Percentiles rank a stretch among this genome's conserved stretches.
phyloP scores from a whole-genome alignment of 257 asterid genomes.

The Ballota nigra region DNA sequence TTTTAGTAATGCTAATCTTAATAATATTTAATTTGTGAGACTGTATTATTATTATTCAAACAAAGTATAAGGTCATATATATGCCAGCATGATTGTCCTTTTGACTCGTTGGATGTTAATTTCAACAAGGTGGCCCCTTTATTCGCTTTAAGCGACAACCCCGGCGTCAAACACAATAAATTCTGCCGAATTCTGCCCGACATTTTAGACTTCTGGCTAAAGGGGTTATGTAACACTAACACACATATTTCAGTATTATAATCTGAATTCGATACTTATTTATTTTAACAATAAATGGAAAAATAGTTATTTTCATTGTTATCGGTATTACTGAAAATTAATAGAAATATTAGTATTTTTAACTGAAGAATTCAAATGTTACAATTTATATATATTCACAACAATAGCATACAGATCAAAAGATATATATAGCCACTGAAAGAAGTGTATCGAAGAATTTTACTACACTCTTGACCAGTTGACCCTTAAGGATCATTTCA shows the following conservation, averaged over 20 bases:
- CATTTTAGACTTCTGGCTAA: constrained; percentile 1
- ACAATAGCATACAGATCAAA: no score
- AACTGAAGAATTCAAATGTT: no score
- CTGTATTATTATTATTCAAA: not conserved
- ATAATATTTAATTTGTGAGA: not conserved
- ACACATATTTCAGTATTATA: no score
- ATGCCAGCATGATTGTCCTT: not conserved
- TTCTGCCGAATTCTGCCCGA: not conserved
- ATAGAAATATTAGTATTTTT: no score
- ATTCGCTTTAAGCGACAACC: not conserved
- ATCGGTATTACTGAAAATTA: no score
- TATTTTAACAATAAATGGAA: no score
- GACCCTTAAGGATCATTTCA: not conserved
- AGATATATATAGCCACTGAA: no score
- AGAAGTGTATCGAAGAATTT: not conserved
- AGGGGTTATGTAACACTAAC: not conserved
- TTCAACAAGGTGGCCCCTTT: not conserved
- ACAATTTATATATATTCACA: no score
- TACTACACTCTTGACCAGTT: not conserved
- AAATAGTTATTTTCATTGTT: no score
- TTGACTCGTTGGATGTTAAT: not conserved
- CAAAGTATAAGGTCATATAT: not conserved
- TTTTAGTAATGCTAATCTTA: no score
- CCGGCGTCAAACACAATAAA: not conserved
- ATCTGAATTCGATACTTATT: no score